phyloP scores from a whole-genome alignment of 2,329 filamentous ascomycete species.

The Phaeophleospora eucalypticola region DNA sequence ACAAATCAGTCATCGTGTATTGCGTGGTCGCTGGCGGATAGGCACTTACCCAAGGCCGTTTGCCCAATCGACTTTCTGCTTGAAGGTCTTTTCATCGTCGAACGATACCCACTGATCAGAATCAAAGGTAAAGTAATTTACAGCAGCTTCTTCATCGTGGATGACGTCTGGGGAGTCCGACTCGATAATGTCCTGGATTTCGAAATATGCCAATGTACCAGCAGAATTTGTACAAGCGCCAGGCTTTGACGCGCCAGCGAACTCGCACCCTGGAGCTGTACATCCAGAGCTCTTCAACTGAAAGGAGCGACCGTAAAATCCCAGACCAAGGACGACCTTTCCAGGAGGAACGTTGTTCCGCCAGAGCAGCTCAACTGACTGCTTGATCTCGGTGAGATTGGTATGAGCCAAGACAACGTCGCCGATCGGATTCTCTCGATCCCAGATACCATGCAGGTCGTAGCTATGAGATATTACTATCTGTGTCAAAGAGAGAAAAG shows the following conservation, averaged over 20 bases:
- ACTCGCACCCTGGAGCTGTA: slow-evolving; percentile 18
- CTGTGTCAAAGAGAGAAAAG: too few species aligned
- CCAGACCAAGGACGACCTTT: slow-evolving; percentile 44
- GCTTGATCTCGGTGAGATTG: slow-evolving; percentile 47
- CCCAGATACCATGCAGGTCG: slow-evolving; percentile 40
- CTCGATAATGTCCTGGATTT: slow-evolving; percentile 35
- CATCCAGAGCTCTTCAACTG: slow-evolving; percentile 25
- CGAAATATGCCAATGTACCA: slow-evolving; percentile 34
- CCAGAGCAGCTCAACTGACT: slow-evolving; percentile 45
- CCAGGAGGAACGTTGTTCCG: slow-evolving; percentile 37
- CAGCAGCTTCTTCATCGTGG: slow-evolving; percentile 1
- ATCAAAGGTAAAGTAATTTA: slow-evolving; percentile 34
- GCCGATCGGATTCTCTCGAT: slow-evolving; percentile 27
- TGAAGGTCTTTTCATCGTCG: slow-evolving; percentile 30
- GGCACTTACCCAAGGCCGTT: neutral
- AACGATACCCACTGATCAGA: slow-evolving; percentile 39
- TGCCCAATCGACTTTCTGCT: neutral
- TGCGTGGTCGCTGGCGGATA: too few species aligned
- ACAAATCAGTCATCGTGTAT: too few species aligned
- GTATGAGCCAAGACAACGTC: slow-evolving; percentile 38
- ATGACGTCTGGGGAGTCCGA: slow-evolving; percentile 3
- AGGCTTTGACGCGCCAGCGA: slow-evolving; percentile 8
- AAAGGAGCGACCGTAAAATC: slow-evolving; percentile 44
- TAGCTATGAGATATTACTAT: too few species aligned
- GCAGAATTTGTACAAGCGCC: slow-evolving; percentile 10